Percentiles rank a stretch among this genome's conserved stretches.
phyloP scores from a whole-genome alignment of 176 grass and related monocot genomes.

The Eleusine indica region DNA sequence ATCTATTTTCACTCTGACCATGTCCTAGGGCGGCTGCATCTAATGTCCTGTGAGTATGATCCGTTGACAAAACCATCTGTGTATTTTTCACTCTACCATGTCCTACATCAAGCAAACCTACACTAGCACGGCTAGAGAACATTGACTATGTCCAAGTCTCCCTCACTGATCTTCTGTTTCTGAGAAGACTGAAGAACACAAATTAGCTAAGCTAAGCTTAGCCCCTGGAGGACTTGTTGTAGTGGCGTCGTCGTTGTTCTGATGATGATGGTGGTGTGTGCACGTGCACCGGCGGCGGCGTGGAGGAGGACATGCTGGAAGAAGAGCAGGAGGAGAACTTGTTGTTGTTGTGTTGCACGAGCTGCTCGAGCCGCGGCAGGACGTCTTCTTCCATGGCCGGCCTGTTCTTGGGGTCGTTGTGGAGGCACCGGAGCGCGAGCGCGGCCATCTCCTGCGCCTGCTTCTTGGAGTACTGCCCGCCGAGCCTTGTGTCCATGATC shows the following conservation, averaged over 20 bases:
- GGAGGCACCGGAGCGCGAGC: conserved; percentile 64
- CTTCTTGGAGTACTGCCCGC: conserved; percentile 83
- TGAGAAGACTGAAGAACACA: too few relatives aligned
- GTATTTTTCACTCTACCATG: too few relatives aligned
- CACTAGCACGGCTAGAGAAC: too few relatives aligned
- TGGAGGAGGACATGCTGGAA: not conserved
- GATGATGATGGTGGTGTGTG: not conserved
- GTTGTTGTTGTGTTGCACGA: conserved; percentile 33
- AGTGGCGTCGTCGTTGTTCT: not conserved
- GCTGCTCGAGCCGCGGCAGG: conserved; percentile 49
- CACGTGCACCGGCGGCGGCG: not conserved
- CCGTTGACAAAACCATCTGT: too few relatives aligned
- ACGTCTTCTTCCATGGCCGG: conserved; percentile 63
- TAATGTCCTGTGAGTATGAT: too few relatives aligned
- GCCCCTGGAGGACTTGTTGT: not conserved
- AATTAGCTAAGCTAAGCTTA: not conserved
- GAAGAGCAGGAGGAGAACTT: conserved; percentile 11
- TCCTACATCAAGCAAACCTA: too few relatives aligned
- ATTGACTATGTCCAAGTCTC: too few relatives aligned
- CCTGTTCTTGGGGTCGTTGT: conserved; percentile 61
- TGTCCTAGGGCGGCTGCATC: too few relatives aligned
- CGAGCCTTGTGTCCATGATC: conserved; percentile 87
- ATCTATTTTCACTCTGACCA: too few relatives aligned
- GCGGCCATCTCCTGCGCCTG: conserved; percentile 64
- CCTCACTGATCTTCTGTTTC: too few relatives aligned